Conservation (phyloP, 1,284 basidiomycete species). For the Pseudozyma sp. region DNA sequence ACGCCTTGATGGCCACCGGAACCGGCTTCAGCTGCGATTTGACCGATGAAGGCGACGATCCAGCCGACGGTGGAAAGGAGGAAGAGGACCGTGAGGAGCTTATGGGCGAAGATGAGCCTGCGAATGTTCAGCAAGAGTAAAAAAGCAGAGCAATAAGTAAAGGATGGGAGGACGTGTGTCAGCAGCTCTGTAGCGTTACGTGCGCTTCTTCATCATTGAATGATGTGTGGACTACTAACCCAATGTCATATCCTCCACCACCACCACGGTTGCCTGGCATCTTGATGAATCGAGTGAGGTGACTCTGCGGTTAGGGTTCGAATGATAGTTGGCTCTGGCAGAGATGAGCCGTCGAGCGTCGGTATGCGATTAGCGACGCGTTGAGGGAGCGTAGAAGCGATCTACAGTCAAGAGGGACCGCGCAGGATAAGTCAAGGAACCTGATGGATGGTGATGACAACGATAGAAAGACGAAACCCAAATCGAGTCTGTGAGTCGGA, state of each 20-base stretch:
- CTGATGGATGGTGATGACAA: no score
- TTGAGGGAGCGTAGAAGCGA: not conserved
- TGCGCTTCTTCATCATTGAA: no score
- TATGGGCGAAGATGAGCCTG: constrained; percentile 83
- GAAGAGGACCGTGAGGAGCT: constrained; percentile 87
- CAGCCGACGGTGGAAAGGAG: constrained; percentile 86
- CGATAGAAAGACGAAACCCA: not conserved
- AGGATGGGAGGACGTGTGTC: constrained; percentile 1
- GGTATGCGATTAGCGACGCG: not conserved
- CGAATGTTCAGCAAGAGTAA: not conserved
- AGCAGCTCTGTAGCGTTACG: not conserved
- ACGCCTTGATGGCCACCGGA: constrained; percentile 73
- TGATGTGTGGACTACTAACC: constrained; percentile 31
- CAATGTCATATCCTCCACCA: constrained; percentile 50
- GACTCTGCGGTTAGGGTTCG: not conserved
- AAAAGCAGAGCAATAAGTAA: not conserved
- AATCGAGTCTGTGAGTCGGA: not conserved
- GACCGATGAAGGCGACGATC: constrained; percentile 91
- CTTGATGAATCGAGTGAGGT: not conserved
- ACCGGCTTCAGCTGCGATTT: constrained; percentile 60
- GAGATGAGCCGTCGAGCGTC: no score
- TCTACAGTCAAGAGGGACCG: not conserved
- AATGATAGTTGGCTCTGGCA: not conserved
- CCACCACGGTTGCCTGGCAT: constrained; percentile 54
- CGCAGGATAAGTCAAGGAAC: not conserved